These are phyloP conservation scores for Crithidia expoeki DNA, from an alignment of 208 protist genomes.

Conservation along the genomic window DNA sequence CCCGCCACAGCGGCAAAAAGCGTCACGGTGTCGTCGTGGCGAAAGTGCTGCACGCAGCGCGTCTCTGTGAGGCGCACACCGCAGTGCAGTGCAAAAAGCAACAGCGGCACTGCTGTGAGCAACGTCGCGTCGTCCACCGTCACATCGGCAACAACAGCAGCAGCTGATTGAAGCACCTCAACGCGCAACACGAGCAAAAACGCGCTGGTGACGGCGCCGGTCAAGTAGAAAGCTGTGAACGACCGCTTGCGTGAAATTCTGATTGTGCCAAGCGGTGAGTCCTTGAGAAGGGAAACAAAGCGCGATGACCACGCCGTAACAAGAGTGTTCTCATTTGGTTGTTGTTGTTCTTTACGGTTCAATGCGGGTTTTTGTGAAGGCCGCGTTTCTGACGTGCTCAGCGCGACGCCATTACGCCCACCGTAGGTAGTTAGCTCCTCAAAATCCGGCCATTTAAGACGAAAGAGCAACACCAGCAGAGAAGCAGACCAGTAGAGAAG, in stretches of 20 bases:
- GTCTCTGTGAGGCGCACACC: constrained; percentile 68
- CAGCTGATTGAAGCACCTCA: neutral
- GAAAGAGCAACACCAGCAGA: constrained; percentile 44
- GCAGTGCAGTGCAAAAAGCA: constrained; percentile 74
- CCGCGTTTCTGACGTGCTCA: neutral
- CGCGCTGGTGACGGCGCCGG: constrained; percentile 36
- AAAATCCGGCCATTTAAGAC: constrained; percentile 38
- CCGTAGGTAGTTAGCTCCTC: constrained; percentile 51
- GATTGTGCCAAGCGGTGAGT: constrained; percentile 27
- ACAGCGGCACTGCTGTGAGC: constrained; percentile 19
- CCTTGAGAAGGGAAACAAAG: neutral
- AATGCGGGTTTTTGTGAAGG: neutral
- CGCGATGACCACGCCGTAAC: neutral
- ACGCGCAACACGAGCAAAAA: constrained; percentile 14
- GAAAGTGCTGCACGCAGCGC: constrained; percentile 56
- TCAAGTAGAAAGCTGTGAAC: constrained; percentile 64
- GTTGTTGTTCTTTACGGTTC: neutral
- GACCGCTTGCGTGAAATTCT: constrained; percentile 39
- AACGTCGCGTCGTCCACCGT: neutral
- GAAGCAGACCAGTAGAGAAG: constrained; percentile 60
- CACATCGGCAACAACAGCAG: neutral
- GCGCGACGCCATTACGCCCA: constrained; percentile 22
- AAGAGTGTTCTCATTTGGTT: neutral
- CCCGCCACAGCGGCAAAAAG: constrained; percentile 76
- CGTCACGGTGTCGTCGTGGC: constrained; percentile 53